These are phyloP conservation scores for Linnemannia exigua DNA, from an alignment of 192 early-diverging fungal species.

Conservation along the genomic window DNA sequence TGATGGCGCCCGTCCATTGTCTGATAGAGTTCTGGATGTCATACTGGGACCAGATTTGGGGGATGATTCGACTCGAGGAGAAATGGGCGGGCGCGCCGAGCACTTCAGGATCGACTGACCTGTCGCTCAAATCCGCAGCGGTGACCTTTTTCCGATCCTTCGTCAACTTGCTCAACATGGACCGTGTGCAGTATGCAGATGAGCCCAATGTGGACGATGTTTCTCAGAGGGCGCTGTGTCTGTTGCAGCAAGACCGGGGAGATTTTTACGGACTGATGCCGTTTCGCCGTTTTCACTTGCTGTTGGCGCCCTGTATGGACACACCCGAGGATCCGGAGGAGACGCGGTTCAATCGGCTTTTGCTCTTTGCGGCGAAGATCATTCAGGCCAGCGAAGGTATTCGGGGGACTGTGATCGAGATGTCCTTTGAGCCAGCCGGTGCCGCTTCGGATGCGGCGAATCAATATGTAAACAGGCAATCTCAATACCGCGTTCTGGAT, in stretches of 20 bases:
- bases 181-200: not conserved
- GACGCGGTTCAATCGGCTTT: conserved; percentile 25
- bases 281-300: conserved; percentile 42
- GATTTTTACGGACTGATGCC: conserved; percentile 38
- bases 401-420: conserved; percentile 43
- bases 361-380: conserved; percentile 39
- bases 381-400: conserved; percentile 49
- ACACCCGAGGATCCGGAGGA: conserved; percentile 24
- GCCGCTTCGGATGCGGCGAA: not conserved
- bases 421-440: conserved; percentile 21
- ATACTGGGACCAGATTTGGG: conserved; percentile 55
- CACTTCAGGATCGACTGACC: conserved; percentile 4
- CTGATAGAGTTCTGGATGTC: conserved; percentile 52
- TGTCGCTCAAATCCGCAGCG: conserved; percentile 32
- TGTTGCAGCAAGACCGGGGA: conserved; percentile 31
- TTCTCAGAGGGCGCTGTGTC: conserved; percentile 25
- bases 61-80: conserved; percentile 52
- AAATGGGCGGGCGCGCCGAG: conserved; percentile 34
- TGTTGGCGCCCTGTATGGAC: conserved; percentile 33
- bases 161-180: conserved; percentile 33
- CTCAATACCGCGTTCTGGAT: conserved; percentile 36
- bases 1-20: conserved; percentile 29
- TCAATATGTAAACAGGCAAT: conserved; percentile 2
- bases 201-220: conserved; percentile 14
- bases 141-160: conserved; percentile 45